Evolutionary conservation across 2,329 filamentous ascomycete genomes (phyloP).

Genomic region (Madurella mycetomatis): DNA sequence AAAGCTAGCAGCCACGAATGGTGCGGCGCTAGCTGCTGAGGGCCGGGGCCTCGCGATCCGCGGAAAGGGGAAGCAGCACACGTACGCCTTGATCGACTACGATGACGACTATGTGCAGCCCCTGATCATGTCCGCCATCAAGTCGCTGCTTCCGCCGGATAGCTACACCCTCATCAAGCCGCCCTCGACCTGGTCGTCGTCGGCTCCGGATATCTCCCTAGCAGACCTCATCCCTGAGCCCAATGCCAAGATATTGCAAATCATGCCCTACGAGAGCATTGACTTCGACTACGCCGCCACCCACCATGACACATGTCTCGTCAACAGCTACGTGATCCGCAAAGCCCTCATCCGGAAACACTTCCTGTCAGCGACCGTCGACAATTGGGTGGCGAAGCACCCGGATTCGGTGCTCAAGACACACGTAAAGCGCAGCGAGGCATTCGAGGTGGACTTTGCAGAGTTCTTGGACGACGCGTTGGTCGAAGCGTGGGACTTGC

Average conservation of each 20-base stretch:
- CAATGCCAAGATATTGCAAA: slow-evolving; percentile 60
- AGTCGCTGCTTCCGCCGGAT: slow-evolving; percentile 52
- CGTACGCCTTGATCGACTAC: slow-evolving; percentile 76
- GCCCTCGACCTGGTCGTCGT: slow-evolving; percentile 27
- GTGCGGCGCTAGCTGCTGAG: neutral
- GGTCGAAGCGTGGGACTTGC: slow-evolving; percentile 82
- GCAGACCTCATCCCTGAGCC: slow-evolving; percentile 33
- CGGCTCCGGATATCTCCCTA: slow-evolving; percentile 33
- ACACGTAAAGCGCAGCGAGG: slow-evolving; percentile 73
- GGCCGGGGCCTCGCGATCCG: slow-evolving; percentile 10
- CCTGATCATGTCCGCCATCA: slow-evolving; percentile 70
- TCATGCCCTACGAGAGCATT: slow-evolving; percentile 79
- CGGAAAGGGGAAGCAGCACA: slow-evolving; percentile 29
- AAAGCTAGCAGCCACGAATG: neutral
- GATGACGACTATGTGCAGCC: slow-evolving; percentile 87
- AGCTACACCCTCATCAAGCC: slow-evolving; percentile 52
- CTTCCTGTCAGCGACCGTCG: slow-evolving; percentile 78
- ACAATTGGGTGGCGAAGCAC: slow-evolving; percentile 81
- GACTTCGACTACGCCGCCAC: slow-evolving; percentile 72
- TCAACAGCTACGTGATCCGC: slow-evolving; percentile 91
- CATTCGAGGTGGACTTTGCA: slow-evolving; percentile 93
- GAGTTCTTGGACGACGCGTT: slow-evolving; percentile 95
- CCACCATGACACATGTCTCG: slow-evolving; percentile 58
- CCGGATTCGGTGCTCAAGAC: slow-evolving; percentile 63
- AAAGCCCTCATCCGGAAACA: slow-evolving; percentile 97